Evolutionary conservation across 2,329 filamentous ascomycete genomes (phyloP).

Genomic region (Stagonosporopsis tanaceti): DNA sequence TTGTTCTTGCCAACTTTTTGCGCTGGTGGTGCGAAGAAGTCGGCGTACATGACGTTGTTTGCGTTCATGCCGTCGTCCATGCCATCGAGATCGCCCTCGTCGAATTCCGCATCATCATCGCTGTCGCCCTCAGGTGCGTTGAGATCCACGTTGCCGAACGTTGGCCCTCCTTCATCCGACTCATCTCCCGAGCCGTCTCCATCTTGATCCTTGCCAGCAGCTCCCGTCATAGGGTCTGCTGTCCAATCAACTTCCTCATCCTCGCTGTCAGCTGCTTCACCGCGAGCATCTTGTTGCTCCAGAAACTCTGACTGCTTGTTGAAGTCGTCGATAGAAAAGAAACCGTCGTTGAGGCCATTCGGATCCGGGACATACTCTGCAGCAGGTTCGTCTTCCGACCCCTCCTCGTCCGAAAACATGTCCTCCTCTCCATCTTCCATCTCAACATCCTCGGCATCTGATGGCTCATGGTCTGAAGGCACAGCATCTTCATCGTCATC

Average conservation of each 20-base stretch:
- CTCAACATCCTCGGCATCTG: slow-evolving; percentile 40
- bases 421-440: slow-evolving; percentile 45
- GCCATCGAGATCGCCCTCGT: slow-evolving; percentile 62
- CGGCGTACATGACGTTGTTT: slow-evolving; percentile 87
- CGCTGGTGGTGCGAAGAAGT: slow-evolving; percentile 90
- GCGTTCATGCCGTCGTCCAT: slow-evolving; percentile 72
- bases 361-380: slow-evolving; percentile 74
- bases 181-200: slow-evolving; percentile 62
- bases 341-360: slow-evolving; percentile 91
- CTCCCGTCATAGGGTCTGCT: slow-evolving; percentile 69
- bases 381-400: slow-evolving; percentile 52
- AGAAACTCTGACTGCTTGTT: slow-evolving; percentile 92
- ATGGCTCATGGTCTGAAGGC: slow-evolving; percentile 40
- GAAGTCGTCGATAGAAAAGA: slow-evolving; percentile 98
- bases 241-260: slow-evolving; percentile 86
- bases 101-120: slow-evolving; percentile 68
- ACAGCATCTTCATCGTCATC: slow-evolving; percentile 42
- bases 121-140: slow-evolving; percentile 75
- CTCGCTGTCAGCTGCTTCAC: slow-evolving; percentile 79
- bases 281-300: slow-evolving; percentile 82
- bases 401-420: slow-evolving; percentile 54
- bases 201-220: slow-evolving; percentile 41
- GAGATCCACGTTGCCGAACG: slow-evolving; percentile 81
- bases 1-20: slow-evolving; percentile 72
- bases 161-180: slow-evolving; percentile 78